Percentiles rank a stretch among this genome's conserved stretches.
Evolutionary conservation across 495 filamentous ascomycete genomes (phyloP).

Genomic region (Neurospora pannonica): DNA sequence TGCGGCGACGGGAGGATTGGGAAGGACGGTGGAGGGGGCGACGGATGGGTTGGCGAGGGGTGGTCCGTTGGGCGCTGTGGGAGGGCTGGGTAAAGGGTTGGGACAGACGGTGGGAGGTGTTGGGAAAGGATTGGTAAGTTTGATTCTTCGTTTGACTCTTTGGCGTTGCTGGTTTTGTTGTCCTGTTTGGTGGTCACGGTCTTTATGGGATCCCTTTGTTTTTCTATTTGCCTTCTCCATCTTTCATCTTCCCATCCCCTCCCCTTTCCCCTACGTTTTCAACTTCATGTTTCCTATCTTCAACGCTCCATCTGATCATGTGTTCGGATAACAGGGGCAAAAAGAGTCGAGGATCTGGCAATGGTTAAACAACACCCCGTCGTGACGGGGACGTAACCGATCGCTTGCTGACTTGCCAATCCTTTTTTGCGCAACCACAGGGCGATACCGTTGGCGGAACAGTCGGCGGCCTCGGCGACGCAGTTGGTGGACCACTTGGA

Average conservation of each 20-base stretch:
- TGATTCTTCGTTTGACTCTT: not conserved
- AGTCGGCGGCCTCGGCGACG: constrained; percentile 17
- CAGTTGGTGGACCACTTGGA: constrained; percentile 15
- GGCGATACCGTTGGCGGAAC: constrained; percentile 16
- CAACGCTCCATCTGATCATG: not conserved
- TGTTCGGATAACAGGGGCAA: not conserved
- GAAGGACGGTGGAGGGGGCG: constrained; percentile 13
- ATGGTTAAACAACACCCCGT: constrained; percentile 5
- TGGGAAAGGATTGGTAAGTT: constrained; percentile 10
- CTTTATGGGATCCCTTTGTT: constrained; percentile 1
- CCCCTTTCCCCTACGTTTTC: not conserved
- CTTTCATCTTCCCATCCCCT: not conserved
- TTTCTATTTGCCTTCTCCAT: not conserved
- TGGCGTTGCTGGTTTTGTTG: not conserved
- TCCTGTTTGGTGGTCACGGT: not conserved
- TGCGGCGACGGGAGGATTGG: not conserved
- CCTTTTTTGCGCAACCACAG: not conserved
- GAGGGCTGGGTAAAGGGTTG: constrained; percentile 13
- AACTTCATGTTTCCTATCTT: not conserved
- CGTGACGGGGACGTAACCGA: not conserved
- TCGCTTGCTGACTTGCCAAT: not conserved
- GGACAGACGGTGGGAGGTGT: constrained; percentile 18
- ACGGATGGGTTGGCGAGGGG: constrained; percentile 15
- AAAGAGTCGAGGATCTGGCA: constrained; percentile 7
- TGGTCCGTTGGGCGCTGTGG: constrained; percentile 14